These are phyloP conservation scores for Boletellus ananiceps DNA, from an alignment of 768 basidiomycete genomes.

Conservation along the genomic window DNA sequence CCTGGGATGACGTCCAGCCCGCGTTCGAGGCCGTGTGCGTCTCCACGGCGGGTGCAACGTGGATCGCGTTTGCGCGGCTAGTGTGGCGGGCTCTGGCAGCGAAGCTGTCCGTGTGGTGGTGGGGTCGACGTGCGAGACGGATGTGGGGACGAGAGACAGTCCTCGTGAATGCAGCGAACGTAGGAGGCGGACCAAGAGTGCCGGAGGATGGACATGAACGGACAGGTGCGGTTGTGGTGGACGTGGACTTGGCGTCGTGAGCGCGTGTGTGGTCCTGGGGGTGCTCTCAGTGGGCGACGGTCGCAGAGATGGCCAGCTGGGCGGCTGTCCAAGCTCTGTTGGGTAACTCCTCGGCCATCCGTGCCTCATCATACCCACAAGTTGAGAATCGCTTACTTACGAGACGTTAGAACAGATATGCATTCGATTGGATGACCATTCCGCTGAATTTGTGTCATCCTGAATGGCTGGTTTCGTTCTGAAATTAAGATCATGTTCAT, in stretches of 20 bases:
- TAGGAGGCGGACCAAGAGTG: constrained; percentile 12
- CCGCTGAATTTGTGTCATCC: too few species aligned
- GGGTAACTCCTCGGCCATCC: too few species aligned
- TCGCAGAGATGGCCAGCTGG: too few species aligned
- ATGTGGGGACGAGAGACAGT: constrained; percentile 18
- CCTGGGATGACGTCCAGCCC: constrained; percentile 31
- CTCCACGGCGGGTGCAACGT: constrained; percentile 9
- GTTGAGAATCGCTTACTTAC: too few species aligned
- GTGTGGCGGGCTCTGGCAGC: constrained; percentile 10
- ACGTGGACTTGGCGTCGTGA: constrained; percentile 8
- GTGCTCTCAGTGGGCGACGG: too few species aligned
- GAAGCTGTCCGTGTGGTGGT: constrained; percentile 4
- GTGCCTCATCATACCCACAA: too few species aligned
- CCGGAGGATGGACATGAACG: constrained; percentile 20
- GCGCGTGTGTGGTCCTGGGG: background rate
- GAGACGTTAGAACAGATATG: too few species aligned
- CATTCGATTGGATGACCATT: too few species aligned
- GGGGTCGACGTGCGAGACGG: constrained; percentile 7
- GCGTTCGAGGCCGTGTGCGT: constrained; percentile 29
- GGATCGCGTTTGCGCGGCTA: constrained; percentile 12
- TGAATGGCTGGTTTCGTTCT: too few species aligned
- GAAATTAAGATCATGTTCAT: too few species aligned
- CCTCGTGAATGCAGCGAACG: constrained; percentile 32
- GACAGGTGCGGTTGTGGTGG: constrained; percentile 28
- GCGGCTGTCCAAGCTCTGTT: too few species aligned